phyloP scores from a whole-genome alignment of 2,329 filamentous ascomycete species.

The Akanthomyces muscarius region DNA sequence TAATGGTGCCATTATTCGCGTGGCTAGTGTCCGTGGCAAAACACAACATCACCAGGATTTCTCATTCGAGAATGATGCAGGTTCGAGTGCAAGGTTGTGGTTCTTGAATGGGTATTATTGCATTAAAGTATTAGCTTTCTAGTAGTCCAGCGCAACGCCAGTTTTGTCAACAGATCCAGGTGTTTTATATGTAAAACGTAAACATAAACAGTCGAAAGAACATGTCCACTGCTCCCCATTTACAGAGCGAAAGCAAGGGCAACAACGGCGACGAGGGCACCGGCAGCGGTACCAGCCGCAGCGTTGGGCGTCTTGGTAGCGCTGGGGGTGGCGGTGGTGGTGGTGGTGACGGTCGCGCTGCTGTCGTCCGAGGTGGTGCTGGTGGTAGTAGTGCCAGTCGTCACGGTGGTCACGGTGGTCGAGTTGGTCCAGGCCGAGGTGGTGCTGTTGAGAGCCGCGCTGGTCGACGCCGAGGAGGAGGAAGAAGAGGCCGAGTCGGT shows the following conservation, averaged over 20 bases:
- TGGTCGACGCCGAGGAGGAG: neutral
- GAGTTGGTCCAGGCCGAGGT: neutral
- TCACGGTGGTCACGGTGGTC: neutral
- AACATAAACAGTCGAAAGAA: neutral
- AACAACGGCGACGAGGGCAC: conserved; percentile 3
- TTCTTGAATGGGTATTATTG: neutral
- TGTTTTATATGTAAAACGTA: neutral
- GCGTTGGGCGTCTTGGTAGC: conserved; percentile 2
- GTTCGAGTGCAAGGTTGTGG: neutral
- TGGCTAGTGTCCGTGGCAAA: no score
- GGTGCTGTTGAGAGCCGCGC: neutral
- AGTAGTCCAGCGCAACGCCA: neutral
- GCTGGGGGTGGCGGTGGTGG: neutral
- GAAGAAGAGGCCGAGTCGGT: neutral
- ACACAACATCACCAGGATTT: no score
- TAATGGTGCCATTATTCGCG: no score
- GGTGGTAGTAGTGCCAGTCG: neutral
- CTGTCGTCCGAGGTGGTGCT: neutral
- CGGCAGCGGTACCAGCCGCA: conserved; percentile 9
- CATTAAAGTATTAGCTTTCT: neutral
- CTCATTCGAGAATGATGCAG: no score
- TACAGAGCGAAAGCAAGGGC: conserved; percentile 6
- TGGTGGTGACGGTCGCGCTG: neutral
- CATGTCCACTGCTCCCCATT: neutral
- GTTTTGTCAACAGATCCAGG: neutral